Conservation (phyloP, 371 early-diverging fungal species). For the Encephalitozoon romaleae region DNA sequence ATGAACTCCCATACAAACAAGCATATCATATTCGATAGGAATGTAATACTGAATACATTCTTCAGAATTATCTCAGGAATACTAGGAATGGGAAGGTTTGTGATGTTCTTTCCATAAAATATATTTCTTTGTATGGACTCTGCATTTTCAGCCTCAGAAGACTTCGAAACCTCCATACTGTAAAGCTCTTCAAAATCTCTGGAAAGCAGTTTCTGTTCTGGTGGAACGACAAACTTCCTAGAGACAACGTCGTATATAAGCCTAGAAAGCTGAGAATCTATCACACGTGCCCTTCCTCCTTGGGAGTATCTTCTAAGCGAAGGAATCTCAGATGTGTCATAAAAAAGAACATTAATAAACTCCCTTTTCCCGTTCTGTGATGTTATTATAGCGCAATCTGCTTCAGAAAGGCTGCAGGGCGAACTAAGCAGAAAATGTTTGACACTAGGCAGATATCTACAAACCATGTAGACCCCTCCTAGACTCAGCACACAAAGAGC, state of each 20-base stretch:
- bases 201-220: not conserved
- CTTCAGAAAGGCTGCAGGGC: constrained; percentile 13
- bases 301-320: constrained; percentile 11
- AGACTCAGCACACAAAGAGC: constrained; percentile 35
- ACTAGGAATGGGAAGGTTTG: not conserved
- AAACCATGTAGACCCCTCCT: constrained; percentile 48
- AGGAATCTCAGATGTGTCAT: not conserved
- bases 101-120: constrained; percentile 55
- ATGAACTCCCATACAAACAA: constrained; percentile 46
- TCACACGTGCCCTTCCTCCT: not conserved
- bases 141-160: constrained; percentile 11
- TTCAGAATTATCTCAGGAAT: constrained; percentile 30
- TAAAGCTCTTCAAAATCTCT: constrained; percentile 2
- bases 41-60: constrained; percentile 14
- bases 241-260: constrained; percentile 24
- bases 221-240: constrained; percentile 10
- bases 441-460: constrained; percentile 25
- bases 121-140: constrained; percentile 42
- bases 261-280: constrained; percentile 2
- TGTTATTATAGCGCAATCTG: constrained; percentile 22
- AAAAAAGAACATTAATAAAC: constrained; percentile 8
- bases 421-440: constrained; percentile 25
- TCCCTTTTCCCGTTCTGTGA: constrained; percentile 21
- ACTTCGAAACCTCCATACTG: not conserved
- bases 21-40: constrained; percentile 48